Evolutionary conservation across 176 grass and related monocot species (phyloP), one percentile per base, ranked within the genome.

Genomic region (Thinopyrum elongatum): DNA sequence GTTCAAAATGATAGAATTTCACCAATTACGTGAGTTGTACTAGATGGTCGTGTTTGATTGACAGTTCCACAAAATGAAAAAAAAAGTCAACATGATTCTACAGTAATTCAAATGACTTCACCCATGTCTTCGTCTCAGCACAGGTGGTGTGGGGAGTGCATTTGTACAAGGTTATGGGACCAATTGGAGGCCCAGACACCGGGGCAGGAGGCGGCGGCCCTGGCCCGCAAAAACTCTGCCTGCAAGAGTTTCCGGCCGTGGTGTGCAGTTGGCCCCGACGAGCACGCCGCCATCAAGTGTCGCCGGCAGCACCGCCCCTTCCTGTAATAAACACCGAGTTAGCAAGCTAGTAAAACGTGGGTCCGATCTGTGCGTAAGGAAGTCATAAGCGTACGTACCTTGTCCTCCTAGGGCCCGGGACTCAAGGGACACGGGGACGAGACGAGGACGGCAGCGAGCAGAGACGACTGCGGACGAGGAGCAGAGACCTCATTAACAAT

Each of bases 171-270:
- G n/a, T 47, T 26, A 42, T 76, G 83, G 83, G 29, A 12, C 60
- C 83, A 22, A 76, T 30, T 16, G 83, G 73, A 7, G 73, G 60
- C 5, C 41, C 29, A 10, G 72, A 19, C 23, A 49, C 29, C 4
- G 83, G 83, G 49, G 83, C 59, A 30, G 73, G 73, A 65, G 83
- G 60, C 8, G 73, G 60, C 15, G 60, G 60, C 7, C 6, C 71
- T 10, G 41, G 41, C 41, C 41, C 71, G 41, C 7, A 49, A 29
- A 5, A 16, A 16, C 6, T 14, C 41, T 14, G 0, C 1, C 14
- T 47, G 41, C 25, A 74, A 28, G 7, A 74, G 71, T 29, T 47
- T 74, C 71, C 41, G 41, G 3, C 14, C 25, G 23, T 14, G 25
- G 23, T 16, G 13, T 10, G 25, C 71, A 74, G 7, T 7, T 17